phyloP scores from a whole-genome alignment of 2,329 filamentous ascomycete species.

The Trichophyton mentagrophytes region DNA sequence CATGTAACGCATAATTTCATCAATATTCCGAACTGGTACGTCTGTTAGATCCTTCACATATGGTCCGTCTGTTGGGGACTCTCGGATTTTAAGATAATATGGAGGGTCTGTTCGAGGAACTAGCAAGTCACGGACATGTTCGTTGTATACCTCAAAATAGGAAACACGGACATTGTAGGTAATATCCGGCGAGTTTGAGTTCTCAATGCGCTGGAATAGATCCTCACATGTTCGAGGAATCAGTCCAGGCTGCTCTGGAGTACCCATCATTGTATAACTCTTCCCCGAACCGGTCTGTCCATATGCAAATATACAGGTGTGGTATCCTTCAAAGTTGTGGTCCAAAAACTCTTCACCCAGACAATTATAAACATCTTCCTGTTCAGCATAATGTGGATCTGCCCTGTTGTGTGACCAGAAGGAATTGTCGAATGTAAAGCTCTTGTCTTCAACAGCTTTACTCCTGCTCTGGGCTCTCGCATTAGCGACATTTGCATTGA shows the following conservation, averaged over 20 bases:
- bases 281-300: slow-evolving; percentile 96
- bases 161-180: slow-evolving; percentile 96
- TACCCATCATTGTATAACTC: slow-evolving; percentile 97
- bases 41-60: slow-evolving; percentile 96
- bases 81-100: slow-evolving; percentile 91
- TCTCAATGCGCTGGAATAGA: slow-evolving; percentile 83
- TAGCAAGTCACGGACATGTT: slow-evolving; percentile 89
- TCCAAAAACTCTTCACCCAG: slow-evolving; percentile 94
- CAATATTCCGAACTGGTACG: slow-evolving; percentile 73
- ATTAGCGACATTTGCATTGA: slow-evolving; percentile 26
- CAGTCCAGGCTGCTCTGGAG: slow-evolving; percentile 67
- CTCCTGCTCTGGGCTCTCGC: slow-evolving; percentile 50
- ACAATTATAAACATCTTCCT: slow-evolving; percentile 87
- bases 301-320: slow-evolving; percentile 98
- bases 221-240: slow-evolving; percentile 95
- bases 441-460: slow-evolving; percentile 72
- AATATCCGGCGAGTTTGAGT: slow-evolving; percentile 73
- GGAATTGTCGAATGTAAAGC: slow-evolving; percentile 91
- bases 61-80: slow-evolving; percentile 85
- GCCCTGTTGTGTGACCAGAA: slow-evolving; percentile 84
- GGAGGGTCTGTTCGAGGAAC: slow-evolving; percentile 67
- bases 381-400: slow-evolving; percentile 77
- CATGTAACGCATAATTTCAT: slow-evolving; percentile 84
- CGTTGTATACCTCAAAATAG: slow-evolving; percentile 99
- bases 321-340: slow-evolving; percentile 98